phyloP scores from a whole-genome alignment of 2,329 filamentous ascomycete species.

The Plectosphaerella plurivora region DNA sequence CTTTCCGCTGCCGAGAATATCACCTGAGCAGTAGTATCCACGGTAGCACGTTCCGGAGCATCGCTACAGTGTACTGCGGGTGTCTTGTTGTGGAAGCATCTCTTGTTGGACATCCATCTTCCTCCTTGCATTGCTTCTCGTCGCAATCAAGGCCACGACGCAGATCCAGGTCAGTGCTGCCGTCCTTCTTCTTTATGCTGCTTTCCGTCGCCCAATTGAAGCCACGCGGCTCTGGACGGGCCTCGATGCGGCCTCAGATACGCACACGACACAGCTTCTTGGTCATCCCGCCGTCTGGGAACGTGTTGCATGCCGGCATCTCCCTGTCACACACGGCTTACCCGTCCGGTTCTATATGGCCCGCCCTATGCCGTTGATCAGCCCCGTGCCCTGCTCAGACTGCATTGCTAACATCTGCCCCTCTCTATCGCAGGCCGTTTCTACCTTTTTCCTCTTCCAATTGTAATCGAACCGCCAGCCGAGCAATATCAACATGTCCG shows the following conservation, averaged over 20 bases:
- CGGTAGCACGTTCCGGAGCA: too few relatives aligned
- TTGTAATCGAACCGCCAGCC: background rate
- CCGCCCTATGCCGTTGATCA: background rate
- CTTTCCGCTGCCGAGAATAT: too few relatives aligned
- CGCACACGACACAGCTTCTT: background rate
- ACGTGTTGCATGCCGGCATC: background rate
- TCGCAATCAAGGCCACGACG: too few relatives aligned
- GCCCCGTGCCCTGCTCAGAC: background rate
- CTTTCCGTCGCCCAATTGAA: background rate
- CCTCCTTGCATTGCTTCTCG: too few relatives aligned
- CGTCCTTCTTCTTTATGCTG: background rate
- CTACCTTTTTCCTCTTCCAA: background rate
- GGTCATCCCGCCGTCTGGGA: background rate
- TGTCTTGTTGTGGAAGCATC: too few relatives aligned
- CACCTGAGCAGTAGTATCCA: too few relatives aligned
- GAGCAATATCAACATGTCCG: slow-evolving; percentile 34
- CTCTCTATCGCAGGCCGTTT: background rate
- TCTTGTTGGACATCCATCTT: too few relatives aligned
- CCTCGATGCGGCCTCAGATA: background rate
- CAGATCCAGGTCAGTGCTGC: background rate
- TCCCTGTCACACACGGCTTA: background rate
- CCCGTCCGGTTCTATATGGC: background rate
- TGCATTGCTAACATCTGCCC: slow-evolving; percentile 1
- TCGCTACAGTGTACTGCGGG: too few relatives aligned
- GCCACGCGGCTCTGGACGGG: background rate